These are phyloP conservation scores for Juncus effusus DNA, from an alignment of 176 grass and related monocot species.

Conservation along the genomic window DNA sequence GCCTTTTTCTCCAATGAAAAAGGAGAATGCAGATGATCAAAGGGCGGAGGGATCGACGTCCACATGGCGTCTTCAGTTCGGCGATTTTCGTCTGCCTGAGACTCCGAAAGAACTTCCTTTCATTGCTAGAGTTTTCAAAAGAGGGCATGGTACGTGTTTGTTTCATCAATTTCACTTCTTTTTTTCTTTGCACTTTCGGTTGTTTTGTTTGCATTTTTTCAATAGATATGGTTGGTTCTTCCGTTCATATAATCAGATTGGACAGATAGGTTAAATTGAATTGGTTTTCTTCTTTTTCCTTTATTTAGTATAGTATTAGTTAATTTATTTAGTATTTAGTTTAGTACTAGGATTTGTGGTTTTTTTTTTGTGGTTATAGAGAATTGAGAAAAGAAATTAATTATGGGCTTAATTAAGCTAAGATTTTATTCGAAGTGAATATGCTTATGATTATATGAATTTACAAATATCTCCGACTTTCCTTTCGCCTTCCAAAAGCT, in stretches of 20 bases:
- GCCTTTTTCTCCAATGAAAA: slow-evolving; percentile 14
- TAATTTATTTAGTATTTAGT: too few species aligned
- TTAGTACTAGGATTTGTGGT: too few species aligned
- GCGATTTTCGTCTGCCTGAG: slow-evolving; percentile 67
- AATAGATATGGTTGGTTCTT: not conserved
- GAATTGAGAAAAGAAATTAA: too few species aligned
- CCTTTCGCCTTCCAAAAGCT: not conserved
- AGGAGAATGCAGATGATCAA: not conserved
- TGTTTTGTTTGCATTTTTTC: not conserved
- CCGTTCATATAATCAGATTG: not conserved
- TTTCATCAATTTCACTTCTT: not conserved
- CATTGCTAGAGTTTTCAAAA: slow-evolving; percentile 46
- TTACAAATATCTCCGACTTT: too few species aligned
- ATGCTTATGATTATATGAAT: too few species aligned
- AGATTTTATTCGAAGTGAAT: too few species aligned
- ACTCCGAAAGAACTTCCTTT: slow-evolving; percentile 46
- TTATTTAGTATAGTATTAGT: not conserved
- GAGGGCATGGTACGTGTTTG: slow-evolving; percentile 36
- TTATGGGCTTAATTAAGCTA: too few species aligned
- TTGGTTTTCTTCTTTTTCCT: not conserved
- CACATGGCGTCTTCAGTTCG: slow-evolving; percentile 59
- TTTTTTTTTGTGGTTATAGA: too few species aligned
- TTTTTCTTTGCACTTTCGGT: not conserved
- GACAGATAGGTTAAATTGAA: not conserved
- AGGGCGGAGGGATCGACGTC: slow-evolving; percentile 7